Conservation (phyloP, 164 flowering plant genomes). For the Brasenia schreberi region DNA sequence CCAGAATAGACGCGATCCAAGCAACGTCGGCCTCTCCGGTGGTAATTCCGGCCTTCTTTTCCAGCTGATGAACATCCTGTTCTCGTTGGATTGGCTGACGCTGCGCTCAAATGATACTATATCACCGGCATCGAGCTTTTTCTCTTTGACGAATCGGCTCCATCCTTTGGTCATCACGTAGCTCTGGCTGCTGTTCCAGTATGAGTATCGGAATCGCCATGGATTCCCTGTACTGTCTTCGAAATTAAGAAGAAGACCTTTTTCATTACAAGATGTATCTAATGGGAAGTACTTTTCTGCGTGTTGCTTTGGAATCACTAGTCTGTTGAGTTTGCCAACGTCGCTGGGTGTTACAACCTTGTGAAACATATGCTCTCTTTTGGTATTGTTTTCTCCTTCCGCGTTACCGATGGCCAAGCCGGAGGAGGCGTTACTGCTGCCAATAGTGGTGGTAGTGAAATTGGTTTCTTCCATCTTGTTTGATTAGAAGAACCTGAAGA, state of each 20-base stretch:
- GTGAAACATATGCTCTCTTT: slow-evolving; percentile 90
- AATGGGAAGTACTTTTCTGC: slow-evolving; percentile 93
- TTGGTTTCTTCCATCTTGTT: not conserved
- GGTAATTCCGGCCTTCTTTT: slow-evolving; percentile 42
- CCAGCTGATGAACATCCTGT: slow-evolving; percentile 71
- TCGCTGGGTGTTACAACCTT: slow-evolving; percentile 96
- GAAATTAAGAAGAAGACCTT: slow-evolving; percentile 64
- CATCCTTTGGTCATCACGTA: slow-evolving; percentile 99
- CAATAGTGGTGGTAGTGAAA: not conserved
- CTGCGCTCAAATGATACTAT: slow-evolving; percentile 80
- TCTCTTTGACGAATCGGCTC: slow-evolving; percentile 95
- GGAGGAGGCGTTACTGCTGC: not conserved
- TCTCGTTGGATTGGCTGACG: slow-evolving; percentile 36
- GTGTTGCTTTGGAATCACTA: slow-evolving; percentile 92
- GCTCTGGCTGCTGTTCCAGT: slow-evolving; percentile 99
- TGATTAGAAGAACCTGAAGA: not conserved
- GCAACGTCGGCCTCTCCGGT: slow-evolving; percentile 12
- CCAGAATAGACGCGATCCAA: slow-evolving; percentile 4
- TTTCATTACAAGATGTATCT: slow-evolving; percentile 55
- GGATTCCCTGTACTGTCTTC: slow-evolving; percentile 75
- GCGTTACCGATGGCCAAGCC: not conserved
- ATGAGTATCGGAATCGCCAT: slow-evolving; percentile 89
- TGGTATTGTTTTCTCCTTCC: slow-evolving; percentile 4
- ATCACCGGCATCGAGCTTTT: slow-evolving; percentile 88
- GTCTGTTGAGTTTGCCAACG: slow-evolving; percentile 85